Evolutionary conservation across 1,284 basidiomycete genomes (phyloP).

Genomic region (Ustilago crameri): DNA sequence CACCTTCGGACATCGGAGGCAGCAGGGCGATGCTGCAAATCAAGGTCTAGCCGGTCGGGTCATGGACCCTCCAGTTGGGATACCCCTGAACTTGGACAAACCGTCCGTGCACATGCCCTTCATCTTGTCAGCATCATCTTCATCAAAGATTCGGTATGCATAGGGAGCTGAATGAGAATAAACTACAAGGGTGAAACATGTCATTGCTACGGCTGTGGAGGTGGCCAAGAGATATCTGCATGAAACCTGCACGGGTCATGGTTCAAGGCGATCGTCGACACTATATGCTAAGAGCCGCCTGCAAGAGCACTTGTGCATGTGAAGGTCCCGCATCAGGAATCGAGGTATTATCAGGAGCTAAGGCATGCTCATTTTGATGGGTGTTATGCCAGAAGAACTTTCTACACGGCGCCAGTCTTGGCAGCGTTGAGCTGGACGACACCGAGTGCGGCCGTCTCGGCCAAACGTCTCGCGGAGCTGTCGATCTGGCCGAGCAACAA

Average conservation of each 20-base stretch:
- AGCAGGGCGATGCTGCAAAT: too few relatives aligned
- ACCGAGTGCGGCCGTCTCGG: constrained; percentile 72
- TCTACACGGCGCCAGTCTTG: constrained; percentile 57
- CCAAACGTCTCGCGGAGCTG: constrained; percentile 66
- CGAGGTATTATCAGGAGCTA: constrained; percentile 23
- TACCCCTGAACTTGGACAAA: too few relatives aligned
- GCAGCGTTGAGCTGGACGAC: constrained; percentile 64
- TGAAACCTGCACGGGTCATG: not conserved
- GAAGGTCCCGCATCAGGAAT: not conserved
- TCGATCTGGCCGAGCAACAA: constrained; percentile 69
- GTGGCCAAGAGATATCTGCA: not conserved
- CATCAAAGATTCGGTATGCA: constrained; percentile 11
- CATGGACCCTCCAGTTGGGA: too few relatives aligned
- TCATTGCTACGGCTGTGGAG: not conserved
- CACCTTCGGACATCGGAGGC: too few relatives aligned
- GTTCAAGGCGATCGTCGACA: constrained; percentile 1
- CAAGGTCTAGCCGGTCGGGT: too few relatives aligned
- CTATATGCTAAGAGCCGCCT: not conserved
- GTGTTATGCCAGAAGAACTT: constrained; percentile 8
- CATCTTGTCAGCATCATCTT: too few relatives aligned
- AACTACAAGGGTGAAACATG: constrained; percentile 24
- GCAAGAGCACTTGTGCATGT: not conserved
- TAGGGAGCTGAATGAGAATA: constrained; percentile 14
- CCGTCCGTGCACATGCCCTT: too few relatives aligned
- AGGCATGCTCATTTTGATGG: constrained; percentile 18